Evolutionary conservation across 768 basidiomycete species (phyloP), one percentile per base, ranked within the genome.

Genomic region (Phaeotremella fagi): DNA sequence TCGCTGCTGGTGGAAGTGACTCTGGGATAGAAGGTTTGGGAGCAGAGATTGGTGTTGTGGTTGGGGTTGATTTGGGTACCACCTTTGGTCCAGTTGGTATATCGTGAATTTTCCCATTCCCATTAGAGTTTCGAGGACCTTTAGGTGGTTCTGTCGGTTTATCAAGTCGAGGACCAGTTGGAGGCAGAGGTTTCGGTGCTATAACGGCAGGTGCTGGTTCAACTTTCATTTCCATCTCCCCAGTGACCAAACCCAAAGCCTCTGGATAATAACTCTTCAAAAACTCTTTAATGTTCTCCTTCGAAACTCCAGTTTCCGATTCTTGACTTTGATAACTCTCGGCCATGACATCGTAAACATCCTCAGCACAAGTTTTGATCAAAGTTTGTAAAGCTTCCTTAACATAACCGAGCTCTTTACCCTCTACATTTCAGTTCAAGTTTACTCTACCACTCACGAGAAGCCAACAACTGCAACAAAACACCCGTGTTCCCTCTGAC

Each of bases 401-500:
- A 22, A 70, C 66, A 35, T 61, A 44, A 44, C 55, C 47, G 41
- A 70, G 53, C 44, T 70, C 68, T 23, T 48, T 41, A 11, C 61
- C 59, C 48, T 63, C 68, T 70, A 35, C 36, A 3, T 9, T 16
- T 48, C 29, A 41, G n/a, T 16, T 43, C 38, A 26, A 24, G n/a
- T 45, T 1, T 41, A 37, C 15, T 45, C 24, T 11, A 20, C 15
- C 18, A 18, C 68, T 55, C 46, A 63, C 68, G 65, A 56, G 64
- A 63, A 16, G 59, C 68, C 1, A 70, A 54, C 15, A 70, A 46
- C 43, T 70, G 68, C 11, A 70, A 52, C 4, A 70, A 48, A 3
- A 70, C 68, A 2, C 68, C 68, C 1, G 68, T 59, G 57, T 70
- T 70, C 20, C 68, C 65, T 22, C 56, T 59, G 16, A 70, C 63